Evolutionary conservation across 768 basidiomycete genomes (phyloP).

Genomic region (Boletus subcaerulescens): DNA sequence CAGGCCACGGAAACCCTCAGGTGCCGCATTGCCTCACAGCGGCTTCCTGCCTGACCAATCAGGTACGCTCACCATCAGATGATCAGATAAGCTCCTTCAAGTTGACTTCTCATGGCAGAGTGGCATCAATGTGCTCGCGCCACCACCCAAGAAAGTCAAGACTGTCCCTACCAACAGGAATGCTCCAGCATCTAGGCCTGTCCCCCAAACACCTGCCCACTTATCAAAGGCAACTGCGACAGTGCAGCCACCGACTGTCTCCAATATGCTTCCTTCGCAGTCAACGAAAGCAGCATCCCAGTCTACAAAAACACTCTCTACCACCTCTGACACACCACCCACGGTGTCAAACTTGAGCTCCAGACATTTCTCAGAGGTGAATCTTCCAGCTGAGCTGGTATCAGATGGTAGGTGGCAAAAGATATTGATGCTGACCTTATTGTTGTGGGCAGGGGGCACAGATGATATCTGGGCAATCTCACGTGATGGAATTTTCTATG

Average conservation of each 20-base stretch:
- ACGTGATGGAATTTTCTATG: not conserved
- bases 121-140: not conserved
- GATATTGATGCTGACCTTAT: not conserved
- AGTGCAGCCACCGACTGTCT: too few relatives aligned
- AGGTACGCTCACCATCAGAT: not conserved
- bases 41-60: not conserved
- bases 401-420: not conserved
- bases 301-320: too few relatives aligned
- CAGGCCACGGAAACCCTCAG: too few relatives aligned
- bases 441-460: not conserved
- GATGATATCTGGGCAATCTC: not conserved
- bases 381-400: not conserved
- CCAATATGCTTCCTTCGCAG: too few relatives aligned
- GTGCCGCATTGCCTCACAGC: too few relatives aligned
- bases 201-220: not conserved
- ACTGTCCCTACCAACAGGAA: not conserved
- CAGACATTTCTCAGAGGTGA: not conserved
- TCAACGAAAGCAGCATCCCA: too few relatives aligned
- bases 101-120: too few relatives aligned
- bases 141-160: not conserved
- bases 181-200: not conserved
- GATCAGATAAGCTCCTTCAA: too few relatives aligned
- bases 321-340: too few relatives aligned
- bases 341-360: too few relatives aligned
- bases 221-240: not conserved